Evolutionary conservation across 208 protist genomes (phyloP).

Genomic region (Trypanosoma avium): DNA sequence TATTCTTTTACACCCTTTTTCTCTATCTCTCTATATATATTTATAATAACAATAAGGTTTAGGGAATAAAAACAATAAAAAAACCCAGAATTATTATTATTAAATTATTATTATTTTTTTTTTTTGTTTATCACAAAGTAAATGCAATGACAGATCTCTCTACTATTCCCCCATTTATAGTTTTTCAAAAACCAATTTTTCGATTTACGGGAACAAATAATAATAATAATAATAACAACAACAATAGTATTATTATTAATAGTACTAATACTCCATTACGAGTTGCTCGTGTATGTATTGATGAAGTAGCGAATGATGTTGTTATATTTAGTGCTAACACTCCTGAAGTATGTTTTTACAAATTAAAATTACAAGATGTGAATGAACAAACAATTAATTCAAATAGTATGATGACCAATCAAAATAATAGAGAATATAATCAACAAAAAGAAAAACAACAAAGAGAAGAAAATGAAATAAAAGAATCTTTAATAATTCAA

Average conservation of each 20-base stretch:
- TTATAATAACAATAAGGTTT: too few species aligned
- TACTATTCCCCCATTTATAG: conserved; percentile 30
- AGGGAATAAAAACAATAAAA: too few species aligned
- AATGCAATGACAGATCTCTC: conserved; percentile 27
- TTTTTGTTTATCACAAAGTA: too few species aligned
- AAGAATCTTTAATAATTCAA: too few species aligned
- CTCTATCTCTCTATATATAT: conserved; percentile 8
- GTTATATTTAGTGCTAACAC: conserved; percentile 34
- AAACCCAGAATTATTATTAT: too few species aligned
- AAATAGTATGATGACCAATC: background rate
- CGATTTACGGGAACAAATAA: conserved; percentile 11
- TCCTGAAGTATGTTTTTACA: conserved; percentile 29
- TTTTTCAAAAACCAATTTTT: conserved; percentile 35
- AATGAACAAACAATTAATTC: background rate
- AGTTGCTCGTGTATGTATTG: conserved; percentile 36
- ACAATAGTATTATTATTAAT: background rate
- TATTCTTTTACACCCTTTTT: conserved; percentile 5
- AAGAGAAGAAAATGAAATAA: background rate
- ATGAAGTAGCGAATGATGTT: conserved; percentile 57
- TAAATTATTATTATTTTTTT: too few species aligned
- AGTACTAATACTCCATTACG: conserved; percentile 14
- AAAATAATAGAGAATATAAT: background rate
- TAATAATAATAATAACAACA: conserved; percentile 2
- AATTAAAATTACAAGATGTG: background rate
- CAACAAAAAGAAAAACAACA: background rate